Evolutionary conservation across 352 stramenopile species (phyloP), one percentile per base, ranked within the genome.

Genomic region (Aphanomyces invadans): DNA sequence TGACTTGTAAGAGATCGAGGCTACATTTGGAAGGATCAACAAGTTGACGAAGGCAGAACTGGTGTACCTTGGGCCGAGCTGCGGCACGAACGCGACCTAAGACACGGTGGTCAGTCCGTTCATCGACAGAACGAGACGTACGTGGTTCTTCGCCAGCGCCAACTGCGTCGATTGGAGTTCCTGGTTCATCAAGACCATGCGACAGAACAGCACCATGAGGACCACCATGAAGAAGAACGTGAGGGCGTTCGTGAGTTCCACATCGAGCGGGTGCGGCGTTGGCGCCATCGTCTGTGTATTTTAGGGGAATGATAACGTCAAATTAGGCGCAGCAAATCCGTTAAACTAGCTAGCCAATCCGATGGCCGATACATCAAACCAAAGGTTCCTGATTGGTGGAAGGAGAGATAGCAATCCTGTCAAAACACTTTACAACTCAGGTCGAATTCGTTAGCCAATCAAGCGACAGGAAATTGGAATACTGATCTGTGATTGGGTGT

Each of bases 41-140:
- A 31, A 3, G 4, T 11, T 9, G 1, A 45, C 7, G 29, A 45
- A 26, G 25, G n/a, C n/a, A n/a, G n/a, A n/a, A 28, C 17, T 9
- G 4, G 5, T 21, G 7, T 46, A 64, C 55, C 55, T 52, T 3
- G 55, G 55, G 26, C 55, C 55, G 4, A 64, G 10, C 15, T 64
- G n/a, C 17, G 55, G 55, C 23, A 64, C 21, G 38, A 52, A 64
- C 9, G 38, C 38, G 23, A 64, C 36, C 55, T 64, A 64, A 17
- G 38, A 45, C 38, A 45, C 38, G 38, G 38, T 45, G 9, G 38
- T 9, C 38, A 17, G 38, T n/a, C 39, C 15, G n/a, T n/a, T n/a
- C 15, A n/a, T n/a, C 15, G 17, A n/a, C 17, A 48, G n/a, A n/a
- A n/a, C 39, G 39, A 48, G 39, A 38, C 49, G 21, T 57, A 57